A percentile compares a stretch with the other conserved stretches of the same genome.
Evolutionary conservation across 2,329 filamentous ascomycete species (phyloP).

Genomic region (Macrophomina tecta): DNA sequence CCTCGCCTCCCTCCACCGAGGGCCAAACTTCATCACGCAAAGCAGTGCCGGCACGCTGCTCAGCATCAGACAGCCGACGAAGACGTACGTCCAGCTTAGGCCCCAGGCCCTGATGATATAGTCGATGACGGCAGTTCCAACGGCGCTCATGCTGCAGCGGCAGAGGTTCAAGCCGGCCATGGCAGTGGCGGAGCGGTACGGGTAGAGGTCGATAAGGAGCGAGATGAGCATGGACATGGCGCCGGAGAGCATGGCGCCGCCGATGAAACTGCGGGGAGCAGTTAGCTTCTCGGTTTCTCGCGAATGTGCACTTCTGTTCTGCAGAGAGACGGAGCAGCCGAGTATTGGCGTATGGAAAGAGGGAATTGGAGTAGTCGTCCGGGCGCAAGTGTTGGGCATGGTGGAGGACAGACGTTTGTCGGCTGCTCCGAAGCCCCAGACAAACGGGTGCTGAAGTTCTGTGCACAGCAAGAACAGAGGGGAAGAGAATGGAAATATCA

Average conservation of each 20-base stretch:
- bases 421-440: too few species aligned
- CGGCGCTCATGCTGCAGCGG: slow-evolving; percentile 39
- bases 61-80: slow-evolving; percentile 47
- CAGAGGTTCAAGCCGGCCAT: slow-evolving; percentile 47
- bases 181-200: slow-evolving; percentile 47
- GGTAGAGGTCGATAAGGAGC: slow-evolving; percentile 52
- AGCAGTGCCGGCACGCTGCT: slow-evolving; percentile 46
- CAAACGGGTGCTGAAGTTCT: too few species aligned
- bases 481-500: background rate
- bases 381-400: too few species aligned
- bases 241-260: slow-evolving; percentile 63
- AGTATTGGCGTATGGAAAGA: too few species aligned
- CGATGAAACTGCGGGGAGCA: slow-evolving; percentile 44
- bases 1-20: slow-evolving; percentile 43
- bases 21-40: slow-evolving; percentile 45
- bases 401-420: too few species aligned
- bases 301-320: too few species aligned
- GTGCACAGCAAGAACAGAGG: background rate
- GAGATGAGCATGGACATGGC: slow-evolving; percentile 52
- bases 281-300: too few species aligned
- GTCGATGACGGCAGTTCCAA: slow-evolving; percentile 37
- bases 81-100: slow-evolving; percentile 47
- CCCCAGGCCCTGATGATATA: slow-evolving; percentile 41
- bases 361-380: too few species aligned
- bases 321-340: too few species aligned